Evolutionary conservation across 306 rosid genomes (phyloP).

Genomic region (Ceratonia siliqua): DNA sequence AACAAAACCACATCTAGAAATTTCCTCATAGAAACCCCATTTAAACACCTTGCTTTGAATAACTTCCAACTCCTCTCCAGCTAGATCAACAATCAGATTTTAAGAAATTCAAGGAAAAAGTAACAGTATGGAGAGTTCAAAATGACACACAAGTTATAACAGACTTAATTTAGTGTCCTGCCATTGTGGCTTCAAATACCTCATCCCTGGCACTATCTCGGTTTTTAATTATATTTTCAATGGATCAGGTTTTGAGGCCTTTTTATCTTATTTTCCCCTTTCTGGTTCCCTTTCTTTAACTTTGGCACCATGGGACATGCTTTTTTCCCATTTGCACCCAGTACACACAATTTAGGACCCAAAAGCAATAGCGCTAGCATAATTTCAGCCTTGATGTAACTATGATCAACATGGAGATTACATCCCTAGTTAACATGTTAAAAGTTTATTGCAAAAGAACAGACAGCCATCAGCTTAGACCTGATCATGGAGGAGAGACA

Average conservation of each 20-base stretch:
- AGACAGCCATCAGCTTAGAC: slow-evolving; percentile 36
- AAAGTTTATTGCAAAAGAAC: slow-evolving; percentile 19
- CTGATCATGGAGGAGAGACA: slow-evolving; percentile 83
- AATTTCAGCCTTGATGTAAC: slow-evolving; percentile 18
- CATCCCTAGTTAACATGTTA: slow-evolving; percentile 21
- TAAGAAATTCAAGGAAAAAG: not conserved
- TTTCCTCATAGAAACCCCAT: not conserved
- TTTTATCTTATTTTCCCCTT: not conserved
- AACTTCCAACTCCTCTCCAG: not conserved
- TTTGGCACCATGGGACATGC: not conserved
- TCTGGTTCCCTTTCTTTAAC: slow-evolving; percentile 17
- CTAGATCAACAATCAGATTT: not conserved
- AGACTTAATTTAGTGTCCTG: slow-evolving; percentile 5
- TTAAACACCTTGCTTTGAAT: not conserved
- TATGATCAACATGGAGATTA: slow-evolving; percentile 5
- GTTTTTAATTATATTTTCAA: slow-evolving; percentile 3
- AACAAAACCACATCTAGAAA: not conserved
- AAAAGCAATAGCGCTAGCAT: not conserved
- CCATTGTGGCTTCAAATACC: not conserved
- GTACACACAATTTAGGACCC: not conserved
- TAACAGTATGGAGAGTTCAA: slow-evolving; percentile 3
- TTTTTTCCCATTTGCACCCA: not conserved
- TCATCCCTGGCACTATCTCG: not conserved
- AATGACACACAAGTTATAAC: not conserved
- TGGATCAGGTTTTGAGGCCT: not conserved